Evolutionary conservation across 371 early-diverging fungal genomes (phyloP).

Genomic region (Entomophthora muscae): DNA sequence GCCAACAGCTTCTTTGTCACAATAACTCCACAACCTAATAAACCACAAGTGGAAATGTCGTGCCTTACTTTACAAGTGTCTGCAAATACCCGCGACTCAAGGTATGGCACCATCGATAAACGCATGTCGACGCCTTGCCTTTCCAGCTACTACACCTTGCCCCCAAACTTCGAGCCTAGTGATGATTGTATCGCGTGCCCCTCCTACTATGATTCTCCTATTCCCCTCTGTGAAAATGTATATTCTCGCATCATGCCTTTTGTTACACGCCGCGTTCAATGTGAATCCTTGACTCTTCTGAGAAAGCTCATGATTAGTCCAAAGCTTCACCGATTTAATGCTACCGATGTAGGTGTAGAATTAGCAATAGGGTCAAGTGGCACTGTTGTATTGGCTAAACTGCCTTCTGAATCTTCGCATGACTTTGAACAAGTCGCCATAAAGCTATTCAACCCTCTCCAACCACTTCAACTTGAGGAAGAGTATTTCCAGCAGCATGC

Average conservation of each 20-base stretch:
- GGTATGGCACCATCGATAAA: neutral
- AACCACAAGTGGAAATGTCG: neutral
- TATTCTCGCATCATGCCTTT: neutral
- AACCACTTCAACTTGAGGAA: neutral
- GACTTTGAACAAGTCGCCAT: neutral
- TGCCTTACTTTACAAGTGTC: neutral
- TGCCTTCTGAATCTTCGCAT: neutral
- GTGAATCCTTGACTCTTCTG: neutral
- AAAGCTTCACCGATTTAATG: neutral
- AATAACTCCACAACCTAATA: neutral
- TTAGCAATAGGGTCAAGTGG: neutral
- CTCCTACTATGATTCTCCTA: neutral
- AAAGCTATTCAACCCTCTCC: neutral
- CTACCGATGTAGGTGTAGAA: neutral
- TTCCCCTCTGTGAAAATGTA: neutral
- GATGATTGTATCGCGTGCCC: neutral
- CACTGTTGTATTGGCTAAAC: neutral
- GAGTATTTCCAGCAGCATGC: slow-evolving; percentile 7
- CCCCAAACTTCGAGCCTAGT: neutral
- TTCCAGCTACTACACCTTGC: neutral
- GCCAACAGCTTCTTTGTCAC: no score
- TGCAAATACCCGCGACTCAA: neutral
- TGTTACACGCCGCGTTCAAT: neutral
- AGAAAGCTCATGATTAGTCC: neutral
- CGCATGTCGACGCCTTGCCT: neutral